A percentile compares a stretch with the other conserved stretches of the same genome.
phyloP scores from a whole-genome alignment of 352 stramenopile genomes.

The Elongisporangium prolatum region DNA sequence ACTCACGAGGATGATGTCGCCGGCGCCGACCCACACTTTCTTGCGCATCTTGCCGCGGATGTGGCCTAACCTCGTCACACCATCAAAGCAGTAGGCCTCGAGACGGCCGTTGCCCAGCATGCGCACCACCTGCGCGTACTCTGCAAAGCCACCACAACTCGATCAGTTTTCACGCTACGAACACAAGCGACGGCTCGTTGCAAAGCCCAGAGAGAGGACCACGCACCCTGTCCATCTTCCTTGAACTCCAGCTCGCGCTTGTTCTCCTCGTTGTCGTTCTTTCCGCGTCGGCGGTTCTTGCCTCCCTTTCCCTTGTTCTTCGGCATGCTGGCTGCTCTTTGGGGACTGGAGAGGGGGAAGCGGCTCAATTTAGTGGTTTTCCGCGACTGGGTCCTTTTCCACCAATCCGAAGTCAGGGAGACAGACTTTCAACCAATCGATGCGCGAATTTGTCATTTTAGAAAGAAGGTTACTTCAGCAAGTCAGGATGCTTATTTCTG shows the following conservation, averaged over 20 bases:
- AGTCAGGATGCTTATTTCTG: background rate
- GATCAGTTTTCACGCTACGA: background rate
- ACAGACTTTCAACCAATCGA: background rate
- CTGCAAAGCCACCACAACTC: conserved; percentile 26
- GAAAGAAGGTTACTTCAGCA: background rate
- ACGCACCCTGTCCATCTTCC: conserved; percentile 95
- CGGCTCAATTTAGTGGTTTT: conserved; percentile 22
- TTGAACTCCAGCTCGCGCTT: conserved; percentile 99
- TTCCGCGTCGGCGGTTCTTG: conserved; percentile 97
- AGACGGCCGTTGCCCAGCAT: conserved; percentile 99
- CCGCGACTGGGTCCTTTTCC: conserved; percentile 10
- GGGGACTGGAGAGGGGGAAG: conserved; percentile 16
- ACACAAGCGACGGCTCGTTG: background rate
- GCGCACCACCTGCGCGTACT: conserved; percentile 97
- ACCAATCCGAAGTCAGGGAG: conserved; percentile 8
- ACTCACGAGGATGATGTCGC: conserved; percentile 99
- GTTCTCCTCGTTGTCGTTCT: conserved; percentile 98
- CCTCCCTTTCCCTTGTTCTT: conserved; percentile 96
- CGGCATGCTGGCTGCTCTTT: conserved; percentile 32
- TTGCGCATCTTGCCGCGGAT: conserved; percentile 99
- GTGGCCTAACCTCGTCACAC: conserved; percentile 95
- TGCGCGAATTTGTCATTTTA: background rate
- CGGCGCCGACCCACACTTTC: conserved; percentile 98
- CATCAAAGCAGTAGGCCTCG: conserved; percentile 99
- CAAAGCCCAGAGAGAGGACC: background rate